Evolutionary conservation across 306 rosid species (phyloP), one percentile per base, ranked within the genome.

Genomic region (Medicago ruthenica): DNA sequence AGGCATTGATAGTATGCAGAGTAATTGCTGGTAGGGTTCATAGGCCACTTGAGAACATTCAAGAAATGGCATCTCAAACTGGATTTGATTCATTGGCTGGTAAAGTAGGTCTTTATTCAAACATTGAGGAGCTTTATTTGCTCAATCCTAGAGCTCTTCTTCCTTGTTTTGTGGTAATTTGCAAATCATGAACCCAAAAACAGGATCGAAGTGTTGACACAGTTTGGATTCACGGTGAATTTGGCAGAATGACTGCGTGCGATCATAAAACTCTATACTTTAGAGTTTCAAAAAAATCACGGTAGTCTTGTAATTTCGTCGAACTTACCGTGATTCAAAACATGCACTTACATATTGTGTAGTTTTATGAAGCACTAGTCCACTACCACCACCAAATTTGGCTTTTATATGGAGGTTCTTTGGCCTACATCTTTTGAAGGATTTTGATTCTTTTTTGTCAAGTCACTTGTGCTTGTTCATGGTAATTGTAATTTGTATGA

Each of bases 21-120:
- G 98, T 93, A n/a, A 88, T 93, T 77, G 98, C 98, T 41, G 98
- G 98, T 17, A 89, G 98, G 73, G 98, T 93, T 67, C 98, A 93
- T 77, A 84, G 86, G 86, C 93, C 98, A 12, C 68, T 91, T 71
- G 97, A 93, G 74, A 90, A 93, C 24, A 90, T 87, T 61, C 90
- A 89, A 58, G 97, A 93, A 70, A 89, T 89, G 79, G 79, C 85
- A 77, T 77, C 88, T 7, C 96, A 89, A 80, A 70, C 86, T 36
- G 98, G 97, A 18, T 93, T 91, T 84, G 98, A 93, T 76, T 93
- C 98, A 53, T 85, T 93, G 86, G 98, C 97, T 55, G 97, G 97
- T 11, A 93, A 91, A 89, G 88, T 91, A 5, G 97, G 98, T 62
- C 75, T 86, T 18, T 87, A 91, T 79, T 93, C 98, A n/a, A 89